These are phyloP conservation scores for Cladosporium austrohemisphaericum DNA, from an alignment of 2,329 filamentous ascomycete genomes.

Conservation along the genomic window DNA sequence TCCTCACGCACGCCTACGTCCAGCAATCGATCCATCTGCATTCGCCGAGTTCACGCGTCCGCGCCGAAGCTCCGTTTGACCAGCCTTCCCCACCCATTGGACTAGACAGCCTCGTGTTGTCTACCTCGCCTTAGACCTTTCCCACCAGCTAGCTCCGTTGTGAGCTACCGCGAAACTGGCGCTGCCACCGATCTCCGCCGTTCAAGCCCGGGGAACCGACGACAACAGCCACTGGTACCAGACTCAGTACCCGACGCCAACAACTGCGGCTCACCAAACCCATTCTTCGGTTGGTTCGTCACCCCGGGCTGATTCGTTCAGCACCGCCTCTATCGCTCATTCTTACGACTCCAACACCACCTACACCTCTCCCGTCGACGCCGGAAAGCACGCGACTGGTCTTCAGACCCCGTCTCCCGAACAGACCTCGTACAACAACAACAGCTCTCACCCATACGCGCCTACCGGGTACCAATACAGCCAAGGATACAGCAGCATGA, in stretches of 20 bases:
- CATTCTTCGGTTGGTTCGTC: constrained; percentile 70
- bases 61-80: background rate
- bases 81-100: constrained; percentile 8
- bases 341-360: constrained; percentile 52
- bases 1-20: background rate
- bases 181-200: constrained; percentile 81
- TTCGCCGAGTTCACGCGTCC: background rate
- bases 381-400: constrained; percentile 42
- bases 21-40: background rate
- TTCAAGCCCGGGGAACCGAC: constrained; percentile 76
- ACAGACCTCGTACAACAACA: constrained; percentile 18
- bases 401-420: constrained; percentile 68
- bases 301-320: constrained; percentile 72
- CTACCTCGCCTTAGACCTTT: background rate
- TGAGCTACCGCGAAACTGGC: constrained; percentile 81
- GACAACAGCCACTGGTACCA: constrained; percentile 16
- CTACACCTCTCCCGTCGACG: constrained; percentile 52
- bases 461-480: constrained; percentile 18
- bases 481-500: constrained; percentile 62
- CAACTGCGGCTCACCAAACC: constrained; percentile 40
- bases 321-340: constrained; percentile 50
- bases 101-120: constrained; percentile 14
- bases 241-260: constrained; percentile 14
- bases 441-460: constrained; percentile 16
- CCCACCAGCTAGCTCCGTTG: constrained; percentile 7